Conservation (phyloP, 2,329 filamentous ascomycete species). For the Ramichloridium luteum region DNA sequence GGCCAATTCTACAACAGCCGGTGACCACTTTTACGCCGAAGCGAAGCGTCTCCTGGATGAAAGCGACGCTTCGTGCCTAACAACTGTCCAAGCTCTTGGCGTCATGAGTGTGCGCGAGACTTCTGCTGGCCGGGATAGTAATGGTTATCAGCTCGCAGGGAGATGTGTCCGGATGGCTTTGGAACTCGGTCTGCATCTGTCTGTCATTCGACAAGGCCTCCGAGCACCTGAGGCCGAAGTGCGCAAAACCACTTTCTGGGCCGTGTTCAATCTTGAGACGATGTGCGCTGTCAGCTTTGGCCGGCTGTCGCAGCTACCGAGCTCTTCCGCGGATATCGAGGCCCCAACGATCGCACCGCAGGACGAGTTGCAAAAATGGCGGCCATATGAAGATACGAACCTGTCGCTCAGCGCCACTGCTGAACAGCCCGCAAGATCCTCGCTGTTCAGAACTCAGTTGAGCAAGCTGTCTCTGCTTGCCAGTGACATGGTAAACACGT, state of each 20-base stretch:
- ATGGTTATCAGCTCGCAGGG: slow-evolving; percentile 60
- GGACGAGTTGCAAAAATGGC: slow-evolving; percentile 25
- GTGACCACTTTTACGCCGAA: slow-evolving; percentile 65
- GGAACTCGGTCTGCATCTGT: slow-evolving; percentile 56
- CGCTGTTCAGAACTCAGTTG: slow-evolving; percentile 39
- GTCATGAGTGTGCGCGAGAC: slow-evolving; percentile 67
- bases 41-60: slow-evolving; percentile 48
- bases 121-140: slow-evolving; percentile 54
- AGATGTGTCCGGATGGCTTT: slow-evolving; percentile 60
- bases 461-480: slow-evolving; percentile 63
- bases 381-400: slow-evolving; percentile 25
- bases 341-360: slow-evolving; percentile 28
- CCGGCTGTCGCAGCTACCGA: slow-evolving; percentile 36
- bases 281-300: slow-evolving; percentile 36
- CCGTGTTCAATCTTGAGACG: slow-evolving; percentile 38
- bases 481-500: slow-evolving; percentile 56
- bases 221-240: slow-evolving; percentile 35
- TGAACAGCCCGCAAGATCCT: slow-evolving; percentile 49
- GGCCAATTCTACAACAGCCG: slow-evolving; percentile 50
- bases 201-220: slow-evolving; percentile 24
- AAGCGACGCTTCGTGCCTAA: slow-evolving; percentile 48
- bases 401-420: slow-evolving; percentile 46
- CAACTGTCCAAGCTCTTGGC: slow-evolving; percentile 61
- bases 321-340: slow-evolving; percentile 37
- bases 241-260: slow-evolving; percentile 43